A percentile compares a stretch with the other conserved stretches of the same genome.
These are phyloP conservation scores for Pseudonitzschia multistriata DNA, from an alignment of 108 stramenopile genomes.

Conservation along the genomic window DNA sequence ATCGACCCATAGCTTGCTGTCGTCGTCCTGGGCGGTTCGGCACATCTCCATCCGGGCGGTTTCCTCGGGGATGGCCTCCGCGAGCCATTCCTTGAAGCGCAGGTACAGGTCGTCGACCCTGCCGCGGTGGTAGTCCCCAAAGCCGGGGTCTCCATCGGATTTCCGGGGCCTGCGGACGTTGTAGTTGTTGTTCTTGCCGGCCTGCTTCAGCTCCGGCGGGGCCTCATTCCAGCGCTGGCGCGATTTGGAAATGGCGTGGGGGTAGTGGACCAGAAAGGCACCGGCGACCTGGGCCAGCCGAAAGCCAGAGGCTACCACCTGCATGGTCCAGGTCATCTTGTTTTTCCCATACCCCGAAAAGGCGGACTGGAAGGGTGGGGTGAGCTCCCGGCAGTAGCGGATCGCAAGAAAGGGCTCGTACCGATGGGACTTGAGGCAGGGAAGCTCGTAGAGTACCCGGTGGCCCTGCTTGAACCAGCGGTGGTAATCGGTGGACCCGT, in stretches of 20 bases:
- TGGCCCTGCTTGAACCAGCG: slow-evolving; percentile 46
- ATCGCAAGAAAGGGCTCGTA: slow-evolving; percentile 85
- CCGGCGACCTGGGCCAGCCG: slow-evolving; percentile 58
- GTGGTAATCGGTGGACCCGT: slow-evolving; percentile 70
- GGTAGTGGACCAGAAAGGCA: slow-evolving; percentile 79
- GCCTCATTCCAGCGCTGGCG: slow-evolving; percentile 68
- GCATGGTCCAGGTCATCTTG: slow-evolving; percentile 84
- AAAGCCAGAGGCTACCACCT: slow-evolving; percentile 61
- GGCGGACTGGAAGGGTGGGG: slow-evolving; percentile 71
- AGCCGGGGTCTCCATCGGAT: slow-evolving; percentile 14
- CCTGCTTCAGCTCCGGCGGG: slow-evolving; percentile 16
- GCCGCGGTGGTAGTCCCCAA: slow-evolving; percentile 55
- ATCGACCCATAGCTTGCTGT: slow-evolving; percentile 69
- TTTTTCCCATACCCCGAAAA: slow-evolving; percentile 88
- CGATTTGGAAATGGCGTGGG: slow-evolving; percentile 67
- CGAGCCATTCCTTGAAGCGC: slow-evolving; percentile 65
- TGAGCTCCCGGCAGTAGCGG: slow-evolving; percentile 61
- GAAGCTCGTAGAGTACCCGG: slow-evolving; percentile 50
- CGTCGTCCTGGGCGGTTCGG: slow-evolving; percentile 65
- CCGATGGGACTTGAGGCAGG: slow-evolving; percentile 72
- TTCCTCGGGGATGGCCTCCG: slow-evolving; percentile 38
- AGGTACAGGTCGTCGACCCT: slow-evolving; percentile 51
- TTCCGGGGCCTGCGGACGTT: slow-evolving; percentile 14
- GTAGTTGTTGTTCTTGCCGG: background rate
- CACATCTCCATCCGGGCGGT: slow-evolving; percentile 48